Percentiles rank a stretch among this genome's conserved stretches.
These are phyloP conservation scores for Aspergillus versicolor DNA, from an alignment of 2,329 filamentous ascomycete species.

Conservation along the genomic window DNA sequence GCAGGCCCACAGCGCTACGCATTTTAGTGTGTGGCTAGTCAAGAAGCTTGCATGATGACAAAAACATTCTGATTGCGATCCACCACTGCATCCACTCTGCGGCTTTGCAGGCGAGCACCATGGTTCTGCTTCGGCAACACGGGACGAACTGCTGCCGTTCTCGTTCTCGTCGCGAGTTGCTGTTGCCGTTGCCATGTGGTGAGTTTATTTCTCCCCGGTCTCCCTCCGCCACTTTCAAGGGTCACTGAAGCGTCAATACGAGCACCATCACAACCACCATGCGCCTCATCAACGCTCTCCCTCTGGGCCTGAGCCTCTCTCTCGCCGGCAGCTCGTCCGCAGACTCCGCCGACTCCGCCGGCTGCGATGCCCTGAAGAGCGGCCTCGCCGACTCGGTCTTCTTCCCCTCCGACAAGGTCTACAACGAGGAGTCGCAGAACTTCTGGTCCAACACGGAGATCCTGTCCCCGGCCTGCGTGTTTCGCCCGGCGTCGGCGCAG, in stretches of 20 bases:
- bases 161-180: too few relatives aligned
- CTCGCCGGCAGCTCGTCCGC: constrained; percentile 9
- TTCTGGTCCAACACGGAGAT: constrained; percentile 40
- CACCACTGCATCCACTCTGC: background rate
- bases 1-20: background rate
- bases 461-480: constrained; percentile 33
- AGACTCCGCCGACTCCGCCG: constrained; percentile 4
- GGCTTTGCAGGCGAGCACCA: too few relatives aligned
- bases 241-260: too few relatives aligned
- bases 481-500: constrained; percentile 28
- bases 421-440: constrained; percentile 30
- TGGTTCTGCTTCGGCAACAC: too few relatives aligned
- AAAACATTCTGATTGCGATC: constrained; percentile 4
- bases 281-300: constrained; percentile 18
- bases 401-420: constrained; percentile 22
- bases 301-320: constrained; percentile 11
- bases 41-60: background rate
- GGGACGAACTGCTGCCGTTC: too few relatives aligned
- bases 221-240: background rate
- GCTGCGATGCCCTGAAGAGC: constrained; percentile 20
- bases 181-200: too few relatives aligned
- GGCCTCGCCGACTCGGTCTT: constrained; percentile 24
- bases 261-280: constrained; percentile 10
- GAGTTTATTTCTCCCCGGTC: constrained; percentile 1
- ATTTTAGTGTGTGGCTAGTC: too few relatives aligned